Base-by-base conservation (phyloP, 176 grass and related monocot genomes). In the Aegilops bicornis region DNA sequence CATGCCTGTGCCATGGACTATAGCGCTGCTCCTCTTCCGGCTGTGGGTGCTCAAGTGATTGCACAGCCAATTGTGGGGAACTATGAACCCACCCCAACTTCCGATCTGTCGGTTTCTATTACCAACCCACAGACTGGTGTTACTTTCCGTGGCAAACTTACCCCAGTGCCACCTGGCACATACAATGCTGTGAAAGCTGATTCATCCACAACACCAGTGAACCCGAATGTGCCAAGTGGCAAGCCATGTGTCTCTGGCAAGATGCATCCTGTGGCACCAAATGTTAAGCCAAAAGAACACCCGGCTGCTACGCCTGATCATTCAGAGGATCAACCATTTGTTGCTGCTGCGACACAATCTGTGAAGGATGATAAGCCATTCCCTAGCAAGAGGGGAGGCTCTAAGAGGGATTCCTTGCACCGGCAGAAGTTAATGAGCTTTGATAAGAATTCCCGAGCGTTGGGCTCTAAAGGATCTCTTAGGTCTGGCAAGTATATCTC, bases 391-490 rank as follows among this genome's bases (percentile, higher is more conserved):
- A 90, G 82, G 35, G 85, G 85, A 24, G 72, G 35, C 76, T 94
- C 90, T 82, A 99, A 94, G 85, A 93, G 89, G 81, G 97, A 99
- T 79, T 89, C 86, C n/a, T 73, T 82, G 29, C 94, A 96, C 72
- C 90, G 91, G 32, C 92, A 92, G 66, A 99, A 99, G 80, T 92
- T 94, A 61, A 93, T 88, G 81, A 83, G 89, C 85, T 89, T 96
- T 66, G 97, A 99, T 90, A 99, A 99, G 78, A 91, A 86, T 76
- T 96, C 91, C 69, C 89, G 92, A 70, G 90, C 90, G 75, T 82
- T 99, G 83, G 97, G 94, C 50, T 91, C 97, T 59, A 99, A 96
- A 94, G 88, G 87, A 48, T 88, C 90, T 80, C 85, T 86, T 67
- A 96, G 91, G 85, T 88, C 90, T 78, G 89, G 78, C 76, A 99